phyloP scores from a whole-genome alignment of 2,329 filamentous ascomycete species.

The Thyridium curvatum region DNA sequence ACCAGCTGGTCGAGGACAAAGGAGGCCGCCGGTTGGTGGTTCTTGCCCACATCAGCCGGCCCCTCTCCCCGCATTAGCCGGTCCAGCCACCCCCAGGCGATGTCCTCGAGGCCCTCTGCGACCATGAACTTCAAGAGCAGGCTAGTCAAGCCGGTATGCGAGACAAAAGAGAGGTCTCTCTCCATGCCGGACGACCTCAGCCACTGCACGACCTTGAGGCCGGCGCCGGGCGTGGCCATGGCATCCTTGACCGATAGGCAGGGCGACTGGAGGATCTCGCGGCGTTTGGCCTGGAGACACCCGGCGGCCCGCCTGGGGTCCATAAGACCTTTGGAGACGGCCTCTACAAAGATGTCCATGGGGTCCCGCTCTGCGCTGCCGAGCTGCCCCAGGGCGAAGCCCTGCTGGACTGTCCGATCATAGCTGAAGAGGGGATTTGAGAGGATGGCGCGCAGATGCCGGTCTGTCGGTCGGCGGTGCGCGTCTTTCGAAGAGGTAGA shows the following conservation, averaged over 20 bases:
- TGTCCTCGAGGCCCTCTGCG: conserved; percentile 43
- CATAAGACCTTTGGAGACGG: conserved; percentile 51
- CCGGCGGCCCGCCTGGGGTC: conserved; percentile 45
- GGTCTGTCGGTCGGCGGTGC: conserved; percentile 32
- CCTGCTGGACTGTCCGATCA: conserved; percentile 20
- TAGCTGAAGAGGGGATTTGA: conserved; percentile 48
- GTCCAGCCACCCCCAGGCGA: conserved; percentile 47
- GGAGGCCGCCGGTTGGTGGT: conserved; percentile 10
- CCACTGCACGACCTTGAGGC: conserved; percentile 45
- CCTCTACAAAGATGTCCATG: conserved; percentile 50
- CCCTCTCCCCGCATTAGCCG: conserved; percentile 24
- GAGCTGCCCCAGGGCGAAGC: background rate
- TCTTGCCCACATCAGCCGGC: conserved; percentile 2
- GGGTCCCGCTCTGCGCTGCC: conserved; percentile 27
- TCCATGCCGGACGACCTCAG: conserved; percentile 44
- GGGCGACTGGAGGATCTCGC: conserved; percentile 28
- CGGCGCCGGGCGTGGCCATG: conserved; percentile 36
- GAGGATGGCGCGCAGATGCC: conserved; percentile 50
- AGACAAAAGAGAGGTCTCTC: conserved; percentile 36
- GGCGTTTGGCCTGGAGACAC: conserved; percentile 42
- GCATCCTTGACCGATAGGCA: conserved; percentile 21
- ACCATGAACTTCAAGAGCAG: conserved; percentile 42
- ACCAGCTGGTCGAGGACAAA: conserved; percentile 32
- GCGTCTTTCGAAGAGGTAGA: conserved; percentile 5
- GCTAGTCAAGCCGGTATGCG: background rate